phyloP scores from a whole-genome alignment of 345 rosid genomes.

The Boechera stricta region DNA sequence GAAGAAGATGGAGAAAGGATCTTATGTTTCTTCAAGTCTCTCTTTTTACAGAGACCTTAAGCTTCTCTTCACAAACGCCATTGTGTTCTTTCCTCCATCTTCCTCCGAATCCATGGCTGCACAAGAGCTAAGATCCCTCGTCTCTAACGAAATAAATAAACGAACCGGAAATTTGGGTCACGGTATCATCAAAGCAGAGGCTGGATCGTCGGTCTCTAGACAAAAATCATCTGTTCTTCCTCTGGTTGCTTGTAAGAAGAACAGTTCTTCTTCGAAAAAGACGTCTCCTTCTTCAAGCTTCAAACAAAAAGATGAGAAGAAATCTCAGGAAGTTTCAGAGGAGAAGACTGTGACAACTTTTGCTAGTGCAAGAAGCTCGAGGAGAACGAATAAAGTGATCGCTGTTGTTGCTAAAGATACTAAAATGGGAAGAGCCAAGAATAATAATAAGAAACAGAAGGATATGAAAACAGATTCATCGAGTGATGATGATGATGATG shows the following conservation, averaged over 20 bases:
- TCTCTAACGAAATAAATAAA: slow-evolving; percentile 49
- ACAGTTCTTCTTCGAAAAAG: slow-evolving; percentile 54
- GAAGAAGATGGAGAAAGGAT: slow-evolving; percentile 55
- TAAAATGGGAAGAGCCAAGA: slow-evolving; percentile 32
- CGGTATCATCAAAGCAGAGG: slow-evolving; percentile 30
- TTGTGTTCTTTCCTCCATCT: slow-evolving; percentile 61
- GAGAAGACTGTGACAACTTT: slow-evolving; percentile 58
- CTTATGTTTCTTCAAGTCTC: slow-evolving; percentile 51
- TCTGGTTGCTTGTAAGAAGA: slow-evolving; percentile 62
- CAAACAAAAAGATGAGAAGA: slow-evolving; percentile 44
- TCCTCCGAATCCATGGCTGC: slow-evolving; percentile 60
- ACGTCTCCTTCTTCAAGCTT: slow-evolving; percentile 46
- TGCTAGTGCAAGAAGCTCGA: slow-evolving; percentile 53
- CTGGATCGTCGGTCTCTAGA: slow-evolving; percentile 46
- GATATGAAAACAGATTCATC: slow-evolving; percentile 36
- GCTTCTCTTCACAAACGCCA: slow-evolving; percentile 72
- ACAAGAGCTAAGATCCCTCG: slow-evolving; percentile 53
- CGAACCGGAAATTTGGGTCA: slow-evolving; percentile 29
- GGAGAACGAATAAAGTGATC: slow-evolving; percentile 54
- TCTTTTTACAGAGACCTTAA: slow-evolving; percentile 65
- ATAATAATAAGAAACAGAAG: slow-evolving; percentile 19
- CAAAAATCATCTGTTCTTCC: slow-evolving; percentile 56
- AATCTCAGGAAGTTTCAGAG: slow-evolving; percentile 40
- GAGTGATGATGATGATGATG: slow-evolving; percentile 9
- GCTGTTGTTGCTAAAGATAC: slow-evolving; percentile 20